These are phyloP conservation scores for Casuarina cunninghamiana DNA, from an alignment of 306 rosid species.

Conservation along the genomic window DNA sequence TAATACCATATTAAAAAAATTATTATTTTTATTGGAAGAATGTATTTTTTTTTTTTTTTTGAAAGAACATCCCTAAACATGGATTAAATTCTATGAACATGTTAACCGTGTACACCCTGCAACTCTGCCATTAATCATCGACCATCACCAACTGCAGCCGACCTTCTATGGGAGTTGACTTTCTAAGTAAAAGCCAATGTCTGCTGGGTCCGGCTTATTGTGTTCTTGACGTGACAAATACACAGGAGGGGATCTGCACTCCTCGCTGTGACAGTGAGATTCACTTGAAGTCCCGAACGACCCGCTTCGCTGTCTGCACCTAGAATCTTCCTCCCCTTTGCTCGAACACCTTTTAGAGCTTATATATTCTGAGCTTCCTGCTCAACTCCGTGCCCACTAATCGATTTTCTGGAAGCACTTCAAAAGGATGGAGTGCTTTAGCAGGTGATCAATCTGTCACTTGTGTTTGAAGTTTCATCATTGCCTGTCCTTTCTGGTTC, in stretches of 20 bases:
- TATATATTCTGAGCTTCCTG: conserved; percentile 28
- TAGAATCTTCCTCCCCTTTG: conserved; percentile 26
- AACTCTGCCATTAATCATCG: not conserved
- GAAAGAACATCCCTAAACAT: too few relatives aligned
- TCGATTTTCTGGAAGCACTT: conserved; percentile 7
- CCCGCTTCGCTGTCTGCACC: conserved; percentile 32
- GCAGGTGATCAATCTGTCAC: conserved; percentile 1
- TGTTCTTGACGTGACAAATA: conserved; percentile 27
- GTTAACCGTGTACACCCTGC: too few relatives aligned
- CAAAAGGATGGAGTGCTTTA: not conserved
- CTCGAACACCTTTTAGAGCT: conserved; percentile 8
- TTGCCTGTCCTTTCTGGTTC: conserved; percentile 34
- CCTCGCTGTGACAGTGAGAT: conserved; percentile 35
- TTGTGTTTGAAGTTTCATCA: conserved; percentile 18
- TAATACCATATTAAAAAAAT: too few relatives aligned
- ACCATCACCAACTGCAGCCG: not conserved
- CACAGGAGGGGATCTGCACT: conserved; percentile 7
- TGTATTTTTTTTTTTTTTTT: too few relatives aligned
- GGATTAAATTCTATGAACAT: too few relatives aligned
- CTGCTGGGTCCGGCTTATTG: conserved; percentile 32
- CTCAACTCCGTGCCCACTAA: conserved; percentile 20
- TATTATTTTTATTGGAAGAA: too few relatives aligned
- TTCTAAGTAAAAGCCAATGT: conserved; percentile 13
- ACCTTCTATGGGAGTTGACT: not conserved
- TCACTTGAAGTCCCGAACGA: conserved; percentile 35